phyloP scores from a whole-genome alignment of 441 rosid species.

The Cnidoscolus chayamansa region DNA sequence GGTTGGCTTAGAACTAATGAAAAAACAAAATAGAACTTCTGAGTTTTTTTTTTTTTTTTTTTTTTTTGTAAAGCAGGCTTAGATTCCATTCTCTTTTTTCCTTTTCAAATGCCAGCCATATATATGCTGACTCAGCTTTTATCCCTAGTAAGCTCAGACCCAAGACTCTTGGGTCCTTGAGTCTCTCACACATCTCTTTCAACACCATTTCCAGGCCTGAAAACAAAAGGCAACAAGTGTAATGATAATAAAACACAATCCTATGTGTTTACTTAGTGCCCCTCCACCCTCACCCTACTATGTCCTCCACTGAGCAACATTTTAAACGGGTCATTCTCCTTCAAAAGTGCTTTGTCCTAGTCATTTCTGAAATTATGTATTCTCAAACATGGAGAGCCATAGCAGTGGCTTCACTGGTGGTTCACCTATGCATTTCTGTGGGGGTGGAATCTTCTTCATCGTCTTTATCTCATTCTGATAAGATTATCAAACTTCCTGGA shows the following conservation, averaged over 20 bases:
- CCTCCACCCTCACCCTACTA: conserved; percentile 7
- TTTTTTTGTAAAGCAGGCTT: background rate
- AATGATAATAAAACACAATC: conserved; percentile 25
- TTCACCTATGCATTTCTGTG: conserved; percentile 28
- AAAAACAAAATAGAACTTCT: conserved; percentile 17
- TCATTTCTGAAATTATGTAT: conserved; percentile 26
- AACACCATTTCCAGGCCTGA: conserved; percentile 37
- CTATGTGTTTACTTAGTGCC: conserved; percentile 22
- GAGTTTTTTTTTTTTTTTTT: conserved; percentile 12
- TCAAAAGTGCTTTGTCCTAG: background rate
- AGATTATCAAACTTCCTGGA: conserved; percentile 62
- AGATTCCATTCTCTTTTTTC: conserved; percentile 29
- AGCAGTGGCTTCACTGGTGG: conserved; percentile 41
- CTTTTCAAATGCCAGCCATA: conserved; percentile 25
- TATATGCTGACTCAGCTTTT: conserved; percentile 26
- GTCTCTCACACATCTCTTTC: conserved; percentile 28
- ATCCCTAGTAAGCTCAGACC: conserved; percentile 13
- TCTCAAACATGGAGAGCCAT: conserved; percentile 40
- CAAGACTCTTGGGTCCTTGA: conserved; percentile 7
- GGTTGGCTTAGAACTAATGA: conserved; percentile 5
- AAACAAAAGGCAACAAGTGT: conserved; percentile 16
- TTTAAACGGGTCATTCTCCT: background rate
- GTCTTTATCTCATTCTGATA: conserved; percentile 38
- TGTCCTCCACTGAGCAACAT: conserved; percentile 27
- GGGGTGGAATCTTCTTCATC: conserved; percentile 31